A percentile compares a stretch with the other conserved stretches of the same genome.
Evolutionary conservation across 2,329 filamentous ascomycete genomes (phyloP).

Genomic region (Lachnellula cervina): DNA sequence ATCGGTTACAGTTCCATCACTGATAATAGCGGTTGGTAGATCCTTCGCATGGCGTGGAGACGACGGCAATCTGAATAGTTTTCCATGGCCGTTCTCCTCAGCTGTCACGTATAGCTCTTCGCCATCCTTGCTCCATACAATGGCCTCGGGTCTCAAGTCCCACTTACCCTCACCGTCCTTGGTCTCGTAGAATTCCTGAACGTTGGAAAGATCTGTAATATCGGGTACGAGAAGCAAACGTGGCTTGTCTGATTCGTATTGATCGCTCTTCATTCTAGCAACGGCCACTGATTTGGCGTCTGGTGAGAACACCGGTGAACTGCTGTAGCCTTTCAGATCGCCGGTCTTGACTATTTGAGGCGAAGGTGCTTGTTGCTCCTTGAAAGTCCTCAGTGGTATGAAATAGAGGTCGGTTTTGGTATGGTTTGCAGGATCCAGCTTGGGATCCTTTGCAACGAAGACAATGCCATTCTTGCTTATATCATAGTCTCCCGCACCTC

Average conservation of each 20-base stretch:
- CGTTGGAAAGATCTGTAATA: conserved; percentile 50
- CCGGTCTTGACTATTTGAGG: conserved; percentile 53
- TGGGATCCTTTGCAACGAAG: conserved; percentile 58
- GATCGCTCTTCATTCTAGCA: conserved; percentile 67
- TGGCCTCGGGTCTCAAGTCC: conserved; percentile 53
- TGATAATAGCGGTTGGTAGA: conserved; percentile 46
- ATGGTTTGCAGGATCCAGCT: conserved; percentile 64
- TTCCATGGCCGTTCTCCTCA: conserved; percentile 60
- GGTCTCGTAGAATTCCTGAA: conserved; percentile 58
- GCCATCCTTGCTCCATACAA: conserved; percentile 55
- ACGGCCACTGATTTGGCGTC: conserved; percentile 69
- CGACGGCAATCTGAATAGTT: conserved; percentile 59
- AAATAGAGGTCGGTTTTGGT: conserved; percentile 82
- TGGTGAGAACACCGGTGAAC: conserved; percentile 67
- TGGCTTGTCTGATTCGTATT: conserved; percentile 79
- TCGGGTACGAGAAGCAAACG: conserved; percentile 62
- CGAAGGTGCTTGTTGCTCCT: conserved; percentile 44
- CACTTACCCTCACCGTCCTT: conserved; percentile 59
- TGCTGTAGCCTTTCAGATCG: conserved; percentile 58
- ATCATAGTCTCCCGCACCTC: conserved; percentile 76
- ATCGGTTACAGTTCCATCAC: conserved; percentile 50
- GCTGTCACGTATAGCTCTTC: conserved; percentile 66
- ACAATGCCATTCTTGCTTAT: conserved; percentile 60
- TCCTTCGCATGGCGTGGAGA: conserved; percentile 45
- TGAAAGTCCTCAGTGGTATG: conserved; percentile 58